Percentiles rank a stretch among this genome's conserved stretches.
Conservation (phyloP, 371 early-diverging fungal genomes). For the Mucor racemosus region DNA sequence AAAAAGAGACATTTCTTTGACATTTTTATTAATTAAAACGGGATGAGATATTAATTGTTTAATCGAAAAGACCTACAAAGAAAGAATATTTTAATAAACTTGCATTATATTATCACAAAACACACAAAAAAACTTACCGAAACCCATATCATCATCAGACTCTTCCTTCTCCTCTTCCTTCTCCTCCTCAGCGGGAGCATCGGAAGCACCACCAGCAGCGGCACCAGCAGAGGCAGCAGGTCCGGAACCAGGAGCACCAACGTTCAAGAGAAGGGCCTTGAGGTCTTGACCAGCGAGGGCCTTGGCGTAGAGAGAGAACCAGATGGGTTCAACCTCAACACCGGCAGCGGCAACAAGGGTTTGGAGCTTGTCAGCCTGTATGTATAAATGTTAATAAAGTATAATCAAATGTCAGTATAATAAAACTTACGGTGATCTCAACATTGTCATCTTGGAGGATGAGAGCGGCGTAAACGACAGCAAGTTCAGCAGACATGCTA, state of each 20-base stretch:
- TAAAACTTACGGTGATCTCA: slow-evolving; percentile 89
- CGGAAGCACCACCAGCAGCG: slow-evolving; percentile 58
- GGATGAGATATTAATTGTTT: neutral
- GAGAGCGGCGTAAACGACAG: slow-evolving; percentile 96
- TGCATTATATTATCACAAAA: neutral
- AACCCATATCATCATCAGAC: slow-evolving; percentile 95
- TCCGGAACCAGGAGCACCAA: slow-evolving; percentile 85
- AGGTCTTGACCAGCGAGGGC: slow-evolving; percentile 95
- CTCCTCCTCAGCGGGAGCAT: slow-evolving; percentile 66
- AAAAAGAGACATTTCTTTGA: neutral
- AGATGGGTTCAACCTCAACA: slow-evolving; percentile 93
- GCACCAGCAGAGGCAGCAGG: slow-evolving; percentile 65
- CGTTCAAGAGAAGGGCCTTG: slow-evolving; percentile 88
- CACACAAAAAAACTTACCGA: slow-evolving; percentile 58
- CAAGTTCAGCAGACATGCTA: slow-evolving; percentile 81
- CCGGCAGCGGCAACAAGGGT: slow-evolving; percentile 92
- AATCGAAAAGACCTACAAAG: slow-evolving; percentile 21
- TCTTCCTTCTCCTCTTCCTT: slow-evolving; percentile 82
- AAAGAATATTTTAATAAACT: neutral
- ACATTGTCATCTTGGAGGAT: slow-evolving; percentile 97
- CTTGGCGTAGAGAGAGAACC: slow-evolving; percentile 97
- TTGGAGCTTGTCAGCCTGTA: slow-evolving; percentile 93
- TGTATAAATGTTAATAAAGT: neutral
- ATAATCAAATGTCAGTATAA: no score
- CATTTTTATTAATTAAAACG: neutral